These are phyloP conservation scores for Cruciata laevipes DNA, from an alignment of 257 asterid species.

Conservation along the genomic window DNA sequence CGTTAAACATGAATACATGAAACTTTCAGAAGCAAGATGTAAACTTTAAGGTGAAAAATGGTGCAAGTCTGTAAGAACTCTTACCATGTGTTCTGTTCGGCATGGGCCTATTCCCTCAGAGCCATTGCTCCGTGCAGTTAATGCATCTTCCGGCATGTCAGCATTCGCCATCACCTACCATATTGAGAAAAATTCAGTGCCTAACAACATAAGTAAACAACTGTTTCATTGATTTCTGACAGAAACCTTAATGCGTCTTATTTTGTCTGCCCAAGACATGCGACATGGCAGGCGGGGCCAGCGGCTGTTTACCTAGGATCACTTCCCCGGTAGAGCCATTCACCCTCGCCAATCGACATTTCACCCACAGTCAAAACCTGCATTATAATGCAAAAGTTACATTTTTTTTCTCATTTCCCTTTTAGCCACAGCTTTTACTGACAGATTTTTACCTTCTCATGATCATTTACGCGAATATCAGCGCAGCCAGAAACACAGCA, in stretches of 20 bases:
- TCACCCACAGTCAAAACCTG: constrained; percentile 54
- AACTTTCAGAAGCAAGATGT: neutral
- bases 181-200: constrained; percentile 1
- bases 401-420: neutral
- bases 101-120: constrained; percentile 95
- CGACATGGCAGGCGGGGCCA: constrained; percentile 76
- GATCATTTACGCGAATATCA: constrained; percentile 75
- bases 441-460: constrained; percentile 49
- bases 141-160: constrained; percentile 93
- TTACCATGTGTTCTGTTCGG: constrained; percentile 95
- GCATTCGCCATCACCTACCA: constrained; percentile 98
- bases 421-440: neutral
- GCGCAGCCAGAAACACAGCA: constrained; percentile 94
- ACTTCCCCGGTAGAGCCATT: constrained; percentile 95
- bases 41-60: neutral
- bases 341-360: constrained; percentile 60
- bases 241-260: constrained; percentile 66
- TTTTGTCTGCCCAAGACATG: constrained; percentile 87
- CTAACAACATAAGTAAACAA: neutral
- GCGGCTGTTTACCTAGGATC: constrained; percentile 72
- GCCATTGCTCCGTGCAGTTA: constrained; percentile 75
- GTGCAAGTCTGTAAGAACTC: neutral
- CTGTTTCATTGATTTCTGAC: neutral
- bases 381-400: constrained; percentile 13
- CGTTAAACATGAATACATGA: neutral